Conservation (phyloP, 2,329 filamentous ascomycete genomes). For the Trichoderma semiorbis region DNA sequence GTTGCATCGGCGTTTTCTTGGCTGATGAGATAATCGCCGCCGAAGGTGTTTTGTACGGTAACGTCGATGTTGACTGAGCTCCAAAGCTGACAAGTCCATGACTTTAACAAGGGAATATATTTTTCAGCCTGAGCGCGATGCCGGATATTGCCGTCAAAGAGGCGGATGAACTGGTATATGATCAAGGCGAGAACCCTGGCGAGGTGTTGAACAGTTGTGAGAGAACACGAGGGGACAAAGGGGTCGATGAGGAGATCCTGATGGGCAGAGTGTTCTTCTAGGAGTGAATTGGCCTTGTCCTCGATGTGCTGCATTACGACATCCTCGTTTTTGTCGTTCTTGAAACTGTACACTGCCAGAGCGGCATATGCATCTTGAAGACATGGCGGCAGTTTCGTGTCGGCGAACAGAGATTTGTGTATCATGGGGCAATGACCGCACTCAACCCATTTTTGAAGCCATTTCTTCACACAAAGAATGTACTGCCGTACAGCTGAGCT, state of each 20-base stretch:
- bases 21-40: background rate
- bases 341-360: conserved; percentile 26
- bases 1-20: background rate
- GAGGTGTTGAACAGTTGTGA: conserved; percentile 20
- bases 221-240: background rate
- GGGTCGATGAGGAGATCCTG: background rate
- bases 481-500: conserved; percentile 26
- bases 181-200: conserved; percentile 24
- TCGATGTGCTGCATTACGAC: conserved; percentile 27
- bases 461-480: conserved; percentile 24
- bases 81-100: conserved; percentile 22
- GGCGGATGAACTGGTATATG: conserved; percentile 25
- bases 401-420: conserved; percentile 27
- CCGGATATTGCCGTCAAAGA: conserved; percentile 26
- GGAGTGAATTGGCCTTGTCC: conserved; percentile 19
- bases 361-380: conserved; percentile 30
- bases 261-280: background rate
- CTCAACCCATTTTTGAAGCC: conserved; percentile 27
- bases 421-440: conserved; percentile 28
- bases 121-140: conserved; percentile 25
- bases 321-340: conserved; percentile 26
- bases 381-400: conserved; percentile 24
- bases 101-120: conserved; percentile 14
- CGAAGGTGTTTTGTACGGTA: conserved; percentile 20
- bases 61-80: conserved; percentile 20